A percentile compares a stretch with the other conserved stretches of the same genome.
Conservation (phyloP, 1,284 basidiomycete species). For the Pseudozyma tsukubaensis region DNA sequence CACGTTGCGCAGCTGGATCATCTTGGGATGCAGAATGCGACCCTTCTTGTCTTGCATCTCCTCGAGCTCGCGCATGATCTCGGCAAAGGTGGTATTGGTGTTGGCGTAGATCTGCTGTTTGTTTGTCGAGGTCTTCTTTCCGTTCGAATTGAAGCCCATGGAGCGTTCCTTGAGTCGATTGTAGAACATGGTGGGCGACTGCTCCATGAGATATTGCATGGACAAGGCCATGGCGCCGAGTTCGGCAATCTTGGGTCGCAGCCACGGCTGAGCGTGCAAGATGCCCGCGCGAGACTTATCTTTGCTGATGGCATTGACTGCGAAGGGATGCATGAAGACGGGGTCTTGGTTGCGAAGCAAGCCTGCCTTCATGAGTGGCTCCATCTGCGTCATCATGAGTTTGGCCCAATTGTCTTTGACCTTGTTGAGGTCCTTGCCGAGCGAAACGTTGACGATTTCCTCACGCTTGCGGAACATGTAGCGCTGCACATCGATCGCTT, state of each 20-base stretch:
- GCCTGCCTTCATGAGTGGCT: conserved; percentile 54
- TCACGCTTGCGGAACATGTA: conserved; percentile 85
- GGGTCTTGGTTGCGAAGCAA: conserved; percentile 56
- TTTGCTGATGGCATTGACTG: conserved; percentile 42
- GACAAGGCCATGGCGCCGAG: conserved; percentile 58
- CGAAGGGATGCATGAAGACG: conserved; percentile 55
- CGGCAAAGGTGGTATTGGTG: conserved; percentile 75
- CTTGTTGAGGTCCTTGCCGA: conserved; percentile 53
- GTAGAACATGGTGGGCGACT: conserved; percentile 73
- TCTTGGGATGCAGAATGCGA: conserved; percentile 86
- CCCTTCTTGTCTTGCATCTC: conserved; percentile 69
- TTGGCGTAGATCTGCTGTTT: conserved; percentile 69
- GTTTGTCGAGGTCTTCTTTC: conserved; percentile 65
- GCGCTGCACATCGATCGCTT: conserved; percentile 84
- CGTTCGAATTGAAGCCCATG: conserved; percentile 62
- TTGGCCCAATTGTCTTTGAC: conserved; percentile 66
- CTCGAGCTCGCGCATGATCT: conserved; percentile 77
- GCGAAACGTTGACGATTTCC: conserved; percentile 57
- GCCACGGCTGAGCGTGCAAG: conserved; percentile 30
- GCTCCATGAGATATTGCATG: conserved; percentile 74
- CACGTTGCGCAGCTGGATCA: conserved; percentile 77
- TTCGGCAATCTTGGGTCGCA: conserved; percentile 45
- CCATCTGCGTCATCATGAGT: conserved; percentile 65
- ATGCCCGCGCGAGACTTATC: conserved; percentile 30
- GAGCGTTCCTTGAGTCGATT: conserved; percentile 69